Base-by-base conservation (phyloP, 176 grass and related monocot species). In the Oryza meyeriana region DNA sequence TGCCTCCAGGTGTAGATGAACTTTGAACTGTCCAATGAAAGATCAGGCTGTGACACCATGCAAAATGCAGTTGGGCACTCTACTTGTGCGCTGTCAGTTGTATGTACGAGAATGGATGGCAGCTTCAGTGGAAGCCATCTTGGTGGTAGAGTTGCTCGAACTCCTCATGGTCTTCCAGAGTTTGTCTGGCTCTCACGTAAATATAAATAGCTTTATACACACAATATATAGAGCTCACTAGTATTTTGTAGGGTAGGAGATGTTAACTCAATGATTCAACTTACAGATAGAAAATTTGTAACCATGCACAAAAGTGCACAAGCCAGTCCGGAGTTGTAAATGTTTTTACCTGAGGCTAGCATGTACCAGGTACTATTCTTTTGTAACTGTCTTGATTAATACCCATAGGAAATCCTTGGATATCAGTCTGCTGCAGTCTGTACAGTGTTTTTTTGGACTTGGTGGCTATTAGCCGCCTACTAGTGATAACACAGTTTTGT, bases 191-290 rank as follows among this genome's bases (percentile, higher is more conserved):
- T 64, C 74, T 80, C 50, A 28, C 52, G 76, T 89, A 90, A 88
- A 93, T 91, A 91, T 76, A 77, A 79, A 64, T 84, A 92, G 88
- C 34, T 82, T 87, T 74, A 86, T 78, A 84, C 70, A 86, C 78
- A 59, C 44, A 85, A n/a, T 84, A 76, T 68, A 92, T 84, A 93
- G 72, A 61, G 75, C 64, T 84, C 72, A 81, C 87, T 89, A 75
- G 89, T 97, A 61, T 91, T 89, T 94, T 87, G 75, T 87, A 83
- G 67, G 86, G 58, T 87, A 96, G n/a, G n/a, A n/a, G 77, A 80
- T 66, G 41, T 79, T 96, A 86, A 72, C 85, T 59, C 91, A 83
- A 81, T 71, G 79, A 76, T 87, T 81, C 79, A 61, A 69, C 31
- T 86, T 47, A 90, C 72, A 88, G 72, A 88, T 91, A 91, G 88